Conservation (phyloP, 805 yeast species). For the Zygoascus biomembranicola region DNA sequence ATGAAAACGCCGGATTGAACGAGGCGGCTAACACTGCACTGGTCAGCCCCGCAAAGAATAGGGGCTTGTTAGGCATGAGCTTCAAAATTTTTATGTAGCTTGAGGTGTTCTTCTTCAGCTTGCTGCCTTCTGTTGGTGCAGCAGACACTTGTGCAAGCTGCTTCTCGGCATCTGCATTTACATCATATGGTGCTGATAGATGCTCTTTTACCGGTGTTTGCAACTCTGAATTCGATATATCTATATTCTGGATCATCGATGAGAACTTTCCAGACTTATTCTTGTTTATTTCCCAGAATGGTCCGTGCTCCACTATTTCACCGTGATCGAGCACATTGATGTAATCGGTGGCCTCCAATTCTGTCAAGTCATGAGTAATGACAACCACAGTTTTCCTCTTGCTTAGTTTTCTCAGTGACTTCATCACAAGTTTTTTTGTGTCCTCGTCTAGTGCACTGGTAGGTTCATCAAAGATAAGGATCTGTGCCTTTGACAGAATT, state of each 20-base stretch:
- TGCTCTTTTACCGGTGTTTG: not conserved
- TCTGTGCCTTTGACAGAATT: constrained; percentile 57
- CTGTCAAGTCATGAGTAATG: constrained; percentile 67
- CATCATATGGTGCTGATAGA: not conserved
- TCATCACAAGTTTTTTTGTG: constrained; percentile 36
- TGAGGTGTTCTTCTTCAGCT: not conserved
- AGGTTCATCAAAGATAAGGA: constrained; percentile 79
- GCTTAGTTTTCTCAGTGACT: constrained; percentile 34
- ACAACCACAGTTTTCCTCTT: constrained; percentile 64
- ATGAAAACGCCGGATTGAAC: constrained; percentile 71
- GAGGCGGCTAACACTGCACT: constrained; percentile 51
- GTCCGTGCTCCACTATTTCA: constrained; percentile 26
- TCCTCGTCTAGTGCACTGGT: constrained; percentile 69
- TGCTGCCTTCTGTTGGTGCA: not conserved
- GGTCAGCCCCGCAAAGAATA: constrained; percentile 42
- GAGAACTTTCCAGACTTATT: not conserved
- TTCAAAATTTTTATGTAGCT: not conserved
- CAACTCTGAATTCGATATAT: not conserved
- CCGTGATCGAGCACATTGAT: constrained; percentile 60
- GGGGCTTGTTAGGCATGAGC: constrained; percentile 14
- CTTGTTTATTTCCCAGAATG: not conserved
- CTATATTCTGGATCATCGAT: not conserved
- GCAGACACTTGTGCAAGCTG: too few species aligned
- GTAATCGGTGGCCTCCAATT: constrained; percentile 48
- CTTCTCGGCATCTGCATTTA: not conserved